Base-by-base conservation (phyloP, 2,329 filamentous ascomycete species). In the Trichocomaceae sp. region DNA sequence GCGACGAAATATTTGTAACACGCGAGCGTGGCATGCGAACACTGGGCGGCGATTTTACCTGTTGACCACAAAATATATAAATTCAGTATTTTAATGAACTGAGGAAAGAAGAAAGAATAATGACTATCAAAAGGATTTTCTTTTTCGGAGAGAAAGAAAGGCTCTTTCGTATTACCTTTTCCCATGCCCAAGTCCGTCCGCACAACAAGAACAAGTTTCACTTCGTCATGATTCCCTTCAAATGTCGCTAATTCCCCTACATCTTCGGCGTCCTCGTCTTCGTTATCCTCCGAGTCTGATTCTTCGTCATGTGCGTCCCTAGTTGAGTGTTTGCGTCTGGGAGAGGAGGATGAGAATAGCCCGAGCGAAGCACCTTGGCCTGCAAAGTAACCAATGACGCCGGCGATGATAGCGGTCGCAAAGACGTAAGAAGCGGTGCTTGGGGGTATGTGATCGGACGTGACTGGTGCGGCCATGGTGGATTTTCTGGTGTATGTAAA, bases 21-120 rank as follows among this genome's bases (percentile, higher is more conserved):
- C 54, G 92, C 91, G 55, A 99, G 84, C 2, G 92, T 96, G n/a
- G 93, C 93, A 73, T 97, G 93, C 49, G 86, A 88, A 74, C 88
- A 92, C 74, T 97, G 93, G 7, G 93, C 93, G 55, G 90, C 93
- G 65, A 97, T 96, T 79, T 99, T 99, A 65, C 92, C 92, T 96
- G 60, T 46, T 44, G 39, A 33, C 23, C n/a, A 44, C n/a, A 37
- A 3, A 23, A 47, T 37, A 47, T 37, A 3, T 5, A 12, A 10
- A 22, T 10, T 29, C 7, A 29, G 8, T 12, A 26, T 29, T 22
- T 54, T 47, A 52, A 22, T 13, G 5, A 47, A n/a, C 22, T 41
- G n/a, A n/a, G 52, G 35, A n/a, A 5, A 33, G 29, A 33, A 13
- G 2, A 35, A 35, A 35, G 4, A 3, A 2, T 2, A 35, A 35